Base-by-base conservation (phyloP, 345 rosid genomes). In the Eutrema japonicum region DNA sequence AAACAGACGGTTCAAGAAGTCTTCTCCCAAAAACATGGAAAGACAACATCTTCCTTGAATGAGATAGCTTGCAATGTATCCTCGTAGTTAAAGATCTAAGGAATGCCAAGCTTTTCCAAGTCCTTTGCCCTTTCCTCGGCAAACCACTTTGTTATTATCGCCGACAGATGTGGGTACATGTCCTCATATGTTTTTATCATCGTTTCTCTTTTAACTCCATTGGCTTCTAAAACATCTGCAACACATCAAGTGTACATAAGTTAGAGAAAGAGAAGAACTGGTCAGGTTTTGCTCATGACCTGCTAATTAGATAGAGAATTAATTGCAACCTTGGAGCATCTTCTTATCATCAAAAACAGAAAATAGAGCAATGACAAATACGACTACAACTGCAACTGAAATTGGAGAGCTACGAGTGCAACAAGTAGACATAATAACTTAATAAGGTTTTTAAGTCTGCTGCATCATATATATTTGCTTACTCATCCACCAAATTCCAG, bases 1-100 rank as follows among this genome's bases (percentile, higher is more conserved):
- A 22, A 88, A 94, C 38, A 85, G 92, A 77, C 87, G 81, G 64
- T 94, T 89, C 79, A 89, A 85, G 74, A 91, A 94, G 84, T 85
- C 97, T 58, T 80, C 85, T 29, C 37, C 7, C 6, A 8, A 54
- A 12, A 56, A 22, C 0, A 38, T 2, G 48, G 13, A 29, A 27
- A 57, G n/a, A 35, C 26, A 1, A 47, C 48, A 40, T 30, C 40
- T 71, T 52, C 27, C 12, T 29, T 61, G 49, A 30, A 18, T 41
- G 38, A 26, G 36, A 47, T 33, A 42, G 57, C 37, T 36, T 58
- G 32, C 0, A 4, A 29, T 29, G 65, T 46, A 57, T 70, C 55
- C 27, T 45, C n/a, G 35, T 33, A 56, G 36, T 11, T 26, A 54
- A 43, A 43, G 26, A 40, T 67, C 50, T 66, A 67, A 46, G 58